Evolutionary conservation across 129 eudicot genomes (phyloP).

Genomic region (Silybum marianum): DNA sequence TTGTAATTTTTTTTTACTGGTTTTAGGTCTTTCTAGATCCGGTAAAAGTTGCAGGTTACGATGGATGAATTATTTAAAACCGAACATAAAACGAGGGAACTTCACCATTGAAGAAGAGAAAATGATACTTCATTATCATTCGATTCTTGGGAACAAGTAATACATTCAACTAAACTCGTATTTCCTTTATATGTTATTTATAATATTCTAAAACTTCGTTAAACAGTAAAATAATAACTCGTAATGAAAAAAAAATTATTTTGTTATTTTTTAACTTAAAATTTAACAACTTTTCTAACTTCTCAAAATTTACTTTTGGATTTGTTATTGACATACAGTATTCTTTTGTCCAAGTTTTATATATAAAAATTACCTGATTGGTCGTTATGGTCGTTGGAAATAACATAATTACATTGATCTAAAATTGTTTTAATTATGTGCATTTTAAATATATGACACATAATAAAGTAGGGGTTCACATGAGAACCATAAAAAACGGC

Average conservation of each 20-base stretch:
- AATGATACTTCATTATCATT: slow-evolving; percentile 11
- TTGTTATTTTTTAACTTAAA: too few relatives aligned
- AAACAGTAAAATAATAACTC: neutral
- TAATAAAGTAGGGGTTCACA: neutral
- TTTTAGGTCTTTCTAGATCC: slow-evolving; percentile 28
- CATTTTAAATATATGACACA: neutral
- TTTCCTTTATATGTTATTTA: too few relatives aligned
- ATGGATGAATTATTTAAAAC: slow-evolving; percentile 39
- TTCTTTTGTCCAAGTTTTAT: too few relatives aligned
- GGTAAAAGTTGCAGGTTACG: slow-evolving; percentile 45
- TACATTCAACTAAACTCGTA: neutral
- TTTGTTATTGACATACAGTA: too few relatives aligned
- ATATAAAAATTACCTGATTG: neutral
- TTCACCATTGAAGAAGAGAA: slow-evolving; percentile 31
- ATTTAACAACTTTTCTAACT: neutral
- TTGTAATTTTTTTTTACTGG: neutral
- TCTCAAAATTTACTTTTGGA: neutral
- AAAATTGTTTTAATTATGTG: neutral
- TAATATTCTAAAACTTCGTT: neutral
- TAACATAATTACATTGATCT: neutral
- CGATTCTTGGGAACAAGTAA: slow-evolving; percentile 36
- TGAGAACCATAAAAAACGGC: too few relatives aligned
- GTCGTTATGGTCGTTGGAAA: neutral
- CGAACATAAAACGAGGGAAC: slow-evolving; percentile 30
- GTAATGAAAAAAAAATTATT: too few relatives aligned